phyloP scores from a whole-genome alignment of 2,329 filamentous ascomycete genomes.

The Verticillium nubilum region DNA sequence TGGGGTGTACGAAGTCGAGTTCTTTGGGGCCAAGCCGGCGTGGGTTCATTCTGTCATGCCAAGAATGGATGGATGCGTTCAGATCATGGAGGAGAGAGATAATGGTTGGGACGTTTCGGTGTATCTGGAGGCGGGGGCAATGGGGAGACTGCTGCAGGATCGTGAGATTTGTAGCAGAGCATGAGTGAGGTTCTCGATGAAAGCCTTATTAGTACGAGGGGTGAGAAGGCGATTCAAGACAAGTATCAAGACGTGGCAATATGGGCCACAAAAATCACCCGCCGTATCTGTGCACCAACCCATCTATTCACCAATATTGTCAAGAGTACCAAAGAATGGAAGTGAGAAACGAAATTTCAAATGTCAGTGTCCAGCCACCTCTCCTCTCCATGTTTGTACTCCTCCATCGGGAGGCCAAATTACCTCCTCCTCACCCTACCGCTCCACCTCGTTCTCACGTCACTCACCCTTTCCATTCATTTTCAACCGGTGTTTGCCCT shows the following conservation, averaged over 20 bases:
- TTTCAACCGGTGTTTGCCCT: not conserved
- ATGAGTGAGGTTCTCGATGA: too few species aligned
- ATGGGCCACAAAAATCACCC: not conserved
- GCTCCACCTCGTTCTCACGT: too few species aligned
- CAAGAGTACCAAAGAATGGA: not conserved
- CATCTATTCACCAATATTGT: not conserved
- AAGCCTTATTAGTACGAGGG: too few species aligned
- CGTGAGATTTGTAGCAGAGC: too few species aligned
- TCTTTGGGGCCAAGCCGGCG: slow-evolving; percentile 18
- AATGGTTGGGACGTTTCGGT: not conserved
- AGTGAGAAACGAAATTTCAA: not conserved
- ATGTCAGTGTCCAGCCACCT: not conserved
- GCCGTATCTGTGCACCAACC: not conserved
- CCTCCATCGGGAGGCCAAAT: not conserved
- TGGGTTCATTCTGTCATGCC: slow-evolving; percentile 38
- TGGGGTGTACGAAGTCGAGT: slow-evolving; percentile 34
- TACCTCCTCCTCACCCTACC: not conserved
- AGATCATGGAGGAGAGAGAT: slow-evolving; percentile 22
- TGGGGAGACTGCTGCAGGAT: slow-evolving; percentile 19
- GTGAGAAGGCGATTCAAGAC: not conserved
- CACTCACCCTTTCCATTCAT: too few species aligned
- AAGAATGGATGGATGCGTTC: slow-evolving; percentile 33
- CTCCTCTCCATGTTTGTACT: not conserved
- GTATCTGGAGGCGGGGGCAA: slow-evolving; percentile 12
- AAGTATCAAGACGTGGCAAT: too few species aligned